Conservation (phyloP, 495 filamentous ascomycete genomes). For the Tuber aestivum region DNA sequence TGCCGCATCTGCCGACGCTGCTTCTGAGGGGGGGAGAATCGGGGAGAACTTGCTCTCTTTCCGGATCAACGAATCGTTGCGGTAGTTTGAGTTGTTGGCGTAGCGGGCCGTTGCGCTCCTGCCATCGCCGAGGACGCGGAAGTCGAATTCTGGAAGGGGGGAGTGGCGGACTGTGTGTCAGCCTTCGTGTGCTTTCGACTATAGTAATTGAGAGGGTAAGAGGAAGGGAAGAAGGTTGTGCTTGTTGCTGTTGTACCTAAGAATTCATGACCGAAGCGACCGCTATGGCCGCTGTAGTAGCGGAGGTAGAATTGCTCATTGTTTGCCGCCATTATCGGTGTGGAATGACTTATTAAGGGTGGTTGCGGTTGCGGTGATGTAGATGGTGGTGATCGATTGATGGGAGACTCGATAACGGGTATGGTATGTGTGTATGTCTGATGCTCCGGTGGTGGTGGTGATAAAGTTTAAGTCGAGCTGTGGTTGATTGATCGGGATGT, state of each 20-base stretch:
- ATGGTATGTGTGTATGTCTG: background rate
- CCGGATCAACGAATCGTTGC: constrained; percentile 95
- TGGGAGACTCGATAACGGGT: background rate
- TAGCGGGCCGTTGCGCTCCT: constrained; percentile 90
- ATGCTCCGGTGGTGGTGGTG: background rate
- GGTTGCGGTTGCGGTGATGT: background rate
- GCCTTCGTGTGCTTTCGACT: constrained; percentile 8
- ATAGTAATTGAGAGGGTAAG: background rate
- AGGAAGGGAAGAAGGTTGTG: constrained; percentile 18
- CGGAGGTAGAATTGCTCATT: constrained; percentile 87
- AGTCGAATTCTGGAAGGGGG: constrained; percentile 75
- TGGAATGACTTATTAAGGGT: background rate
- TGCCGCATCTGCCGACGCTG: background rate
- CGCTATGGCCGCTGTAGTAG: constrained; percentile 98
- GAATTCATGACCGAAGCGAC: constrained; percentile 97
- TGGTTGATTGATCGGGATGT: background rate
- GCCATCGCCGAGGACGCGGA: constrained; percentile 88
- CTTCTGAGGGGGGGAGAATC: background rate
- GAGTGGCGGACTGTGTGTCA: constrained; percentile 18
- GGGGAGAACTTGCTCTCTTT: constrained; percentile 80
- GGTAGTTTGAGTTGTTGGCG: constrained; percentile 99
- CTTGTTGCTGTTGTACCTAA: constrained; percentile 60
- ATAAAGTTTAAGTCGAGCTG: background rate
- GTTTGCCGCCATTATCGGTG: constrained; percentile 37
- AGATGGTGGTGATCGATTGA: background rate